Evolutionary conservation across 108 stramenopile genomes (phyloP).

Genomic region (Nitzschia sp.): DNA sequence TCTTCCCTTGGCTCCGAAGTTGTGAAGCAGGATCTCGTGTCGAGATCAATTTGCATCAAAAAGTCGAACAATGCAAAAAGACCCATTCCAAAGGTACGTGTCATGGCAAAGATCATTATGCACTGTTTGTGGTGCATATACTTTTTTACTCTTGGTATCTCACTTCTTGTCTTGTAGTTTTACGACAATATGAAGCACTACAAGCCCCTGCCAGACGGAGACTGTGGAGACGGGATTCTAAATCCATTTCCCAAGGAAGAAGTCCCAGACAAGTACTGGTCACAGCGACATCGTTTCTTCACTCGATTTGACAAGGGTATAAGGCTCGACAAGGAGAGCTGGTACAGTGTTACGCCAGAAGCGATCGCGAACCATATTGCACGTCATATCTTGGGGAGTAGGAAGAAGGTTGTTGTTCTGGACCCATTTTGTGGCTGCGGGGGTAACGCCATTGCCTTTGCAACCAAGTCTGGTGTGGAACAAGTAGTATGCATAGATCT

Average conservation of each 20-base stretch:
- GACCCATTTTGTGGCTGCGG: conserved; percentile 89
- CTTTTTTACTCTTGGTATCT: background rate
- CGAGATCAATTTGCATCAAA: conserved; percentile 25
- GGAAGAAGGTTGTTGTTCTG: conserved; percentile 51
- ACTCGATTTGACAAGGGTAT: conserved; percentile 75
- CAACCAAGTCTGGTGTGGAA: conserved; percentile 33
- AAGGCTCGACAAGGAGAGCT: conserved; percentile 69
- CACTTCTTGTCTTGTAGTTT: background rate
- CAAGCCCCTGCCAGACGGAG: conserved; percentile 51
- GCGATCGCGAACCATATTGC: conserved; percentile 78
- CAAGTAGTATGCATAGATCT: conserved; percentile 68
- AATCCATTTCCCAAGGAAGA: conserved; percentile 72
- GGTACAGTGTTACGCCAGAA: conserved; percentile 86
- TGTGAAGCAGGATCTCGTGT: too few relatives aligned
- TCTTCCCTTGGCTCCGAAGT: too few relatives aligned
- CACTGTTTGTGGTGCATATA: too few relatives aligned
- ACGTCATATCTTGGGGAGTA: conserved; percentile 1
- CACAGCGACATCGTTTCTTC: conserved; percentile 79
- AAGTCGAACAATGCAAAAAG: conserved; percentile 21
- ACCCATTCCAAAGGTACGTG: conserved; percentile 8
- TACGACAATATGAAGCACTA: conserved; percentile 16
- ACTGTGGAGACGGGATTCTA: conserved; percentile 70
- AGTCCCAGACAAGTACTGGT: conserved; percentile 85
- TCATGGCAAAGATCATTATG: background rate
- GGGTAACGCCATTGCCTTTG: conserved; percentile 85